phyloP scores from a whole-genome alignment of 495 filamentous ascomycete genomes.

The Hypoxylon fuscum region DNA sequence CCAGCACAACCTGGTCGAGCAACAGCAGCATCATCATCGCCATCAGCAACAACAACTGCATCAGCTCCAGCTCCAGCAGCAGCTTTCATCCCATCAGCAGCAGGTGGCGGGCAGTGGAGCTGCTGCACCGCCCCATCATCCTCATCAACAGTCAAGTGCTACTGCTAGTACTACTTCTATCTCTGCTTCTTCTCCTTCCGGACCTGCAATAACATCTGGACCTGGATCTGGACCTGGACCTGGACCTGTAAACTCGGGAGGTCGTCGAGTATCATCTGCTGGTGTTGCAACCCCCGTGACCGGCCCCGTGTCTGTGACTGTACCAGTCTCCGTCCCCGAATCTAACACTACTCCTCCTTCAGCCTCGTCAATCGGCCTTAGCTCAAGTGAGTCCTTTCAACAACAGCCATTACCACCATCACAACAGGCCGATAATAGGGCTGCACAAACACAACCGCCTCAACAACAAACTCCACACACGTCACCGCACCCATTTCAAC shows the following conservation, averaged over 20 bases:
- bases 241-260: conserved; percentile 23
- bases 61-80: conserved; percentile 42
- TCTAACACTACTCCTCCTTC: conserved; percentile 50
- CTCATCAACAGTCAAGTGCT: conserved; percentile 28
- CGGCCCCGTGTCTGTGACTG: conserved; percentile 17
- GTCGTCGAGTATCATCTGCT: conserved; percentile 37
- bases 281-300: conserved; percentile 30
- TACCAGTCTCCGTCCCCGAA: conserved; percentile 22
- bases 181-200: conserved; percentile 23
- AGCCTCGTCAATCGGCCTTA: conserved; percentile 54
- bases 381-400: conserved; percentile 60
- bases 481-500: conserved; percentile 28
- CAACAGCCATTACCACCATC: conserved; percentile 18
- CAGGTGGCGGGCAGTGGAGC: conserved; percentile 48
- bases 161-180: conserved; percentile 12
- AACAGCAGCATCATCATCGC: conserved; percentile 47
- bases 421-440: conserved; percentile 28
- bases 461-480: conserved; percentile 35
- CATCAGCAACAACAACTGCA: conserved; percentile 38
- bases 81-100: conserved; percentile 36
- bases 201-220: conserved; percentile 8
- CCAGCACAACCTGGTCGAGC: conserved; percentile 60
- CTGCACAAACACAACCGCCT: conserved; percentile 26
- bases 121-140: conserved; percentile 43
- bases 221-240: conserved; percentile 6